phyloP scores from a whole-genome alignment of 225 moss, liverwort and hornwort species.

The Physcomitrellopsis africana region DNA sequence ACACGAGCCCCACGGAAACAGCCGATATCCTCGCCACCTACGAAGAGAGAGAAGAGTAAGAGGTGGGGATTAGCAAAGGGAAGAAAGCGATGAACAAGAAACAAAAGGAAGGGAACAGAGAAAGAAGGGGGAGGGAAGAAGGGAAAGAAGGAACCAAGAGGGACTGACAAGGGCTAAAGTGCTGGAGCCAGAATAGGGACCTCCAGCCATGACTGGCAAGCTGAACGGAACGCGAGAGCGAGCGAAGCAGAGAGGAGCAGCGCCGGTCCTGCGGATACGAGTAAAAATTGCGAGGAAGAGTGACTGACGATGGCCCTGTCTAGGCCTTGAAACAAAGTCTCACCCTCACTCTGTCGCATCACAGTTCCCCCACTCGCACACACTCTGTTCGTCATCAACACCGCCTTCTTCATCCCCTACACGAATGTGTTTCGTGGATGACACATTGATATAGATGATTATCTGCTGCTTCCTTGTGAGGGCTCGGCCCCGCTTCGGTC shows the following conservation, averaged over 20 bases:
- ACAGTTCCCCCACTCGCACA: too few species aligned
- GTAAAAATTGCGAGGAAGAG: too few species aligned
- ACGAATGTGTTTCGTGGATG: too few species aligned
- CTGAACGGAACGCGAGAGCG: neutral
- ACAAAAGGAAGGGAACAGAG: neutral
- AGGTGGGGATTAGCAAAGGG: neutral
- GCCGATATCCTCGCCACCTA: slow-evolving; percentile 75
- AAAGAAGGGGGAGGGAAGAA: neutral
- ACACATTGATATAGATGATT: too few species aligned
- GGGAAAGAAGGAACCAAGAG: neutral
- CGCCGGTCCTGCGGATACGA: neutral
- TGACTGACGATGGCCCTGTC: too few species aligned
- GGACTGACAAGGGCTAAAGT: slow-evolving; percentile 60
- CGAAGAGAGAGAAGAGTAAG: neutral
- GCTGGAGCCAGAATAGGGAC: slow-evolving; percentile 62
- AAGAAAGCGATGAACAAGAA: neutral
- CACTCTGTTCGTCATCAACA: too few species aligned
- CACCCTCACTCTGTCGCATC: too few species aligned
- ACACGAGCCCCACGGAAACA: slow-evolving; percentile 60
- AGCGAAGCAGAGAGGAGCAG: neutral
- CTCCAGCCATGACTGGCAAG: slow-evolving; percentile 46
- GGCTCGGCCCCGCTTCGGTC: too few species aligned
- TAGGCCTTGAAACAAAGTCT: too few species aligned
- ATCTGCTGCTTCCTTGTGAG: too few species aligned
- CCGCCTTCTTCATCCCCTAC: too few species aligned